Percentiles rank a stretch among this genome's conserved stretches.
These are phyloP conservation scores for Acanthamoeba sp. DNA, from an alignment of 208 protist genomes.

Conservation along the genomic window DNA sequence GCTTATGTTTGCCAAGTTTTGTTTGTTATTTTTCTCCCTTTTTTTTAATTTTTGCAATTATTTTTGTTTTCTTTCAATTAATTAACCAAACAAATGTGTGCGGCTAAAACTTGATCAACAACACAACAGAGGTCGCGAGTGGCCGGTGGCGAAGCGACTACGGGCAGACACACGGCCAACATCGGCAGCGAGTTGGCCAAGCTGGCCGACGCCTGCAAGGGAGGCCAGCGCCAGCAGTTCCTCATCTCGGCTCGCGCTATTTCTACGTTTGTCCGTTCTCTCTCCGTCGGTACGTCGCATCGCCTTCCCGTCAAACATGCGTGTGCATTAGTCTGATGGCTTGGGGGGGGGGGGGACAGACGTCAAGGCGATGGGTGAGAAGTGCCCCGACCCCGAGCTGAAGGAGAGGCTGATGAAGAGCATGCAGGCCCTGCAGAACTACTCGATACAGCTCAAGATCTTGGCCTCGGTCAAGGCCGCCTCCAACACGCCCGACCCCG, in stretches of 20 bases:
- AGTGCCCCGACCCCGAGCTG: constrained; percentile 83
- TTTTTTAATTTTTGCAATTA: too few relatives aligned
- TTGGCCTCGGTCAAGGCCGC: constrained; percentile 84
- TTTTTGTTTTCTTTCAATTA: too few relatives aligned
- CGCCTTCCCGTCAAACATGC: background rate
- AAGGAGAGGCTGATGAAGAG: constrained; percentile 80
- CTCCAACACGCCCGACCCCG: constrained; percentile 77
- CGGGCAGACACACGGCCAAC: constrained; percentile 52
- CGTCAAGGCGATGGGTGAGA: constrained; percentile 78
- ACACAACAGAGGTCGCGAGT: background rate
- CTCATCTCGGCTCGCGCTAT: constrained; percentile 74
- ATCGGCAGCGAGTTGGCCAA: constrained; percentile 63
- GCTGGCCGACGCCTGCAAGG: constrained; percentile 74
- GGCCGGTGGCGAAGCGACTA: background rate
- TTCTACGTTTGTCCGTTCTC: constrained; percentile 40
- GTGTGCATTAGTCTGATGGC: too few relatives aligned
- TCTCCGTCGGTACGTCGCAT: constrained; percentile 29
- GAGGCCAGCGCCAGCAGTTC: constrained; percentile 72
- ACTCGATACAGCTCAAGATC: constrained; percentile 85
- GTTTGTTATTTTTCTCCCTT: too few relatives aligned
- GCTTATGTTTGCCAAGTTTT: too few relatives aligned
- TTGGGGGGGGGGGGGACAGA: background rate
- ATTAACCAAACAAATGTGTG: too few relatives aligned
- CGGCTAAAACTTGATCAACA: too few relatives aligned
- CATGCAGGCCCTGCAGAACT: constrained; percentile 83